Conservation (phyloP, 306 rosid species). For the Calophaca sinica region DNA sequence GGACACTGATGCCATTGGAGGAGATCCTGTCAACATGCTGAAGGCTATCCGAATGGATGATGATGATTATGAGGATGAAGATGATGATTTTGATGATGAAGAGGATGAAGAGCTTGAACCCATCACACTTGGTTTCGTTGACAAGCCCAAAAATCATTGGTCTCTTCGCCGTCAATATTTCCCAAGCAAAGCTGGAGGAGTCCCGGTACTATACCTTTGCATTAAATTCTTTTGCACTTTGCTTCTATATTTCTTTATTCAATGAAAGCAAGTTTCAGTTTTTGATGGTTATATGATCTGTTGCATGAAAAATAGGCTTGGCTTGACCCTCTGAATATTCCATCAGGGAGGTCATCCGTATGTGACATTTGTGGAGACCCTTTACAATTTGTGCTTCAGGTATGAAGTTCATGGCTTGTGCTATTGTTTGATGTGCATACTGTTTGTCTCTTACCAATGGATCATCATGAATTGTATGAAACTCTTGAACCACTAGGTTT, state of each 20-base stretch:
- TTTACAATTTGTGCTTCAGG: slow-evolving; percentile 86
- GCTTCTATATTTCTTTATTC: neutral
- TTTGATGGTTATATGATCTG: slow-evolving; percentile 13
- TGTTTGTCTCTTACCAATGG: slow-evolving; percentile 12
- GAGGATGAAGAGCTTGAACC: slow-evolving; percentile 61
- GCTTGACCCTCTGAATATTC: slow-evolving; percentile 85
- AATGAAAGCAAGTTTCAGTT: neutral
- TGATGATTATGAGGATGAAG: slow-evolving; percentile 31
- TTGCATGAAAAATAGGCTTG: slow-evolving; percentile 70
- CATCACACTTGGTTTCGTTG: slow-evolving; percentile 65
- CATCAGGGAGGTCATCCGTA: slow-evolving; percentile 63
- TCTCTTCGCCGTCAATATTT: slow-evolving; percentile 70
- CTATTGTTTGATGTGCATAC: neutral
- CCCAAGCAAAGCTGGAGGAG: slow-evolving; percentile 94
- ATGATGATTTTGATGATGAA: slow-evolving; percentile 30
- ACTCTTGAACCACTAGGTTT: slow-evolving; percentile 57
- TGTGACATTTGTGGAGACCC: slow-evolving; percentile 85
- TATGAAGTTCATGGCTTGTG: slow-evolving; percentile 28
- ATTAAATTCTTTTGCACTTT: neutral
- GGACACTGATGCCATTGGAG: slow-evolving; percentile 43
- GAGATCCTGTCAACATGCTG: slow-evolving; percentile 51
- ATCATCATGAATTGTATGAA: slow-evolving; percentile 34
- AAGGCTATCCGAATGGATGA: slow-evolving; percentile 56
- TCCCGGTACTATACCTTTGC: slow-evolving; percentile 61
- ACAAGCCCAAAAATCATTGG: slow-evolving; percentile 60